Percentiles rank a stretch among this genome's conserved stretches.
Evolutionary conservation across 768 basidiomycete genomes (phyloP).

Genomic region (Pholiota conissans): DNA sequence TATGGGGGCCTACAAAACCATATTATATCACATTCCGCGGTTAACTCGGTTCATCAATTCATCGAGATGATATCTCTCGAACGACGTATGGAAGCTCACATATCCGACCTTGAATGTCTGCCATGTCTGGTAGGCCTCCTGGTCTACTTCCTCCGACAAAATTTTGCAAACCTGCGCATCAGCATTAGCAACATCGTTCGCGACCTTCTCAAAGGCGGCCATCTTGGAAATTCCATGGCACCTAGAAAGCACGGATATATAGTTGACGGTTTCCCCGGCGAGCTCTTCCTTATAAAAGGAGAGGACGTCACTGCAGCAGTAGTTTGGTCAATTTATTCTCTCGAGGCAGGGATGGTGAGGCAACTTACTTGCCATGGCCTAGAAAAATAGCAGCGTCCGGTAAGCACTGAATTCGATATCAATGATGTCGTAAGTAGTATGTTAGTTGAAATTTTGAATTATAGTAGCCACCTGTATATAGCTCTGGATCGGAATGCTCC

Average conservation of each 20-base stretch:
- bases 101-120: conserved; percentile 26
- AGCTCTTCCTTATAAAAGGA: conserved; percentile 44
- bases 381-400: conserved; percentile 2
- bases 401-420: neutral
- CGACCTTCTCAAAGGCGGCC: conserved; percentile 23
- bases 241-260: conserved; percentile 30
- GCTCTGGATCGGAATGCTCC: conserved; percentile 26
- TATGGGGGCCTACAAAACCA: no score
- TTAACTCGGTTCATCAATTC: conserved; percentile 10
- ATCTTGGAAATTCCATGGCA: conserved; percentile 23
- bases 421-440: neutral
- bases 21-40: neutral
- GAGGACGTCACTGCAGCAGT: conserved; percentile 32
- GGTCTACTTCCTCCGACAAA: conserved; percentile 15
- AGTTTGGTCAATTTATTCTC: neutral
- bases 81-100: conserved; percentile 26
- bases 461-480: conserved; percentile 22
- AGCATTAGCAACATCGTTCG: conserved; percentile 21
- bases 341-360: neutral
- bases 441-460: neutral
- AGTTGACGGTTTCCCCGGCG: conserved; percentile 32
- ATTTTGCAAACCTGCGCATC: conserved; percentile 18
- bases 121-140: conserved; percentile 10
- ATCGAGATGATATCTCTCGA: conserved; percentile 21
- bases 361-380: conserved; percentile 1